Percentiles rank a stretch among this genome's conserved stretches.
Evolutionary conservation across 495 filamentous ascomycete species (phyloP).

Genomic region (Collariella sp.): DNA sequence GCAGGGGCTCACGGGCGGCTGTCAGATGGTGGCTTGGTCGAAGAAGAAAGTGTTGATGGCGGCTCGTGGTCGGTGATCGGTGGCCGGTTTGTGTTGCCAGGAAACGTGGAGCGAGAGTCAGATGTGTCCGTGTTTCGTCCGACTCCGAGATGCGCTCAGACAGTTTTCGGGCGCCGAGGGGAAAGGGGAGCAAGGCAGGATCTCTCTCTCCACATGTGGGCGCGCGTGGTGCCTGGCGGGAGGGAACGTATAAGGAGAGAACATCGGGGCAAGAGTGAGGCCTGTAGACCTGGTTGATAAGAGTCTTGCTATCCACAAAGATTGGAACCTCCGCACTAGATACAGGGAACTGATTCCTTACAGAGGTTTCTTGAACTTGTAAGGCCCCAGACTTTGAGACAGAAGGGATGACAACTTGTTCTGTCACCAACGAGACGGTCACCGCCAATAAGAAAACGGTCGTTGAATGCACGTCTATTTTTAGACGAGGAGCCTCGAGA

Average conservation of each 20-base stretch:
- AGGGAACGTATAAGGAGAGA: too few relatives aligned
- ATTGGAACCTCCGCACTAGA: too few relatives aligned
- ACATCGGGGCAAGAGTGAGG: too few relatives aligned
- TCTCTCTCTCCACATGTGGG: background rate
- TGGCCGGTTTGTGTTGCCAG: background rate
- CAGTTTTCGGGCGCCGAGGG: background rate
- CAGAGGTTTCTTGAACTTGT: too few relatives aligned
- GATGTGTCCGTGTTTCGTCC: constrained; percentile 2
- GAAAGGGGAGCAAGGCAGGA: background rate
- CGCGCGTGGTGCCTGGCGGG: background rate
- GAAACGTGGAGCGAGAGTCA: background rate
- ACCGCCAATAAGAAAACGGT: background rate
- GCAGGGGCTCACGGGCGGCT: background rate
- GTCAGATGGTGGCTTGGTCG: background rate
- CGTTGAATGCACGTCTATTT: background rate
- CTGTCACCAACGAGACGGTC: background rate
- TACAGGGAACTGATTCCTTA: too few relatives aligned
- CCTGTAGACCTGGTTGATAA: too few relatives aligned
- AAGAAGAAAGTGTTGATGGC: background rate
- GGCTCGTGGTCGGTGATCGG: background rate
- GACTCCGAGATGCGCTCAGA: background rate
- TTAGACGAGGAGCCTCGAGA: background rate
- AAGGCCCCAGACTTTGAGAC: background rate
- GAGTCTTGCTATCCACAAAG: too few relatives aligned
- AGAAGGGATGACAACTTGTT: background rate